Conservation (phyloP, 306 rosid genomes). For the Cucumis cinereus region DNA sequence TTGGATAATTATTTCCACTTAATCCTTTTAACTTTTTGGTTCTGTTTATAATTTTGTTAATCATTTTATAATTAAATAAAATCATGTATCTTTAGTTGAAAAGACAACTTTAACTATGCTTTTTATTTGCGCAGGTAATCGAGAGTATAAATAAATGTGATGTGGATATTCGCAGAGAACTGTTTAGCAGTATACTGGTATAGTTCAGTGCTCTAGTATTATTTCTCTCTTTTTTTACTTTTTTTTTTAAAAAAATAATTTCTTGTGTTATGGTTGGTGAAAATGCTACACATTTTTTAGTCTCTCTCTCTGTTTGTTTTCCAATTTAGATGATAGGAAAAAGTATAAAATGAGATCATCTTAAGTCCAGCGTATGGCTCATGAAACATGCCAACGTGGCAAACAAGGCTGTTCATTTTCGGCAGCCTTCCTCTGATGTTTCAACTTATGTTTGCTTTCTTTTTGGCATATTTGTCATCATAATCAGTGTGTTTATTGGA, state of each 20-base stretch:
- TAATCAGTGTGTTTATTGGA: not conserved
- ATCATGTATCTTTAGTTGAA: not conserved
- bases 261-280: not conserved
- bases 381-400: not conserved
- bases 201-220: not conserved
- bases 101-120: not conserved
- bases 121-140: slow-evolving; percentile 51
- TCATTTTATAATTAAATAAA: not conserved
- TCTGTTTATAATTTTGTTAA: not conserved
- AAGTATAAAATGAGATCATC: not conserved
- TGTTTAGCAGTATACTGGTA: slow-evolving; percentile 96
- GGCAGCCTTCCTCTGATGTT: not conserved
- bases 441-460: not conserved
- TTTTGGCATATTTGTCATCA: not conserved
- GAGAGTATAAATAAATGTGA: slow-evolving; percentile 95
- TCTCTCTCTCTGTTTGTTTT: not conserved
- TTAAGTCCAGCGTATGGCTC: not conserved
- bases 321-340: not conserved
- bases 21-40: not conserved
- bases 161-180: slow-evolving; percentile 93
- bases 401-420: not conserved
- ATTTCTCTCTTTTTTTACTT: not conserved
- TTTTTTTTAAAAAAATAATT: not conserved
- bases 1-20: not conserved
- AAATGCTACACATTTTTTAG: not conserved